Percentiles rank a stretch among this genome's conserved stretches.
These are phyloP conservation scores for Colletotrichum lindemuthianum DNA, from an alignment of 2,329 filamentous ascomycete species.

Conservation along the genomic window DNA sequence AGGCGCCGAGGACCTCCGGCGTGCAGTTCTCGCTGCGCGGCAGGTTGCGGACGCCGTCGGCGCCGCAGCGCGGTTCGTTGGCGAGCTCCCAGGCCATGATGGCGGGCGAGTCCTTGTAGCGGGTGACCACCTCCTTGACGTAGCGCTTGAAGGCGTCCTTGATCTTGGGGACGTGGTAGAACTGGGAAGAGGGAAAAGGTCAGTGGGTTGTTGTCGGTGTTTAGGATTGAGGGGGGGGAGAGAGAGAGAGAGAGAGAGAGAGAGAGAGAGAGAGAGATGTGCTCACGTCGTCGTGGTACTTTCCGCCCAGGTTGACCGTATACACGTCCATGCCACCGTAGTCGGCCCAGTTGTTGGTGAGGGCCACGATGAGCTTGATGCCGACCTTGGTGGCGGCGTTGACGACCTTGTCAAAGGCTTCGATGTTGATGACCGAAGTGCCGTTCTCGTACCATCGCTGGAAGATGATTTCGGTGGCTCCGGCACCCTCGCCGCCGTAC, in stretches of 20 bases:
- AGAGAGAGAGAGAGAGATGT: too few species aligned
- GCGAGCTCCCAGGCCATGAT: constrained; percentile 65
- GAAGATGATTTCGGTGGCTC: constrained; percentile 55
- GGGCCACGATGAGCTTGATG: constrained; percentile 60
- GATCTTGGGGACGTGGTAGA: constrained; percentile 60
- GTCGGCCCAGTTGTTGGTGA: constrained; percentile 66
- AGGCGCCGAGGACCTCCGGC: constrained; percentile 54
- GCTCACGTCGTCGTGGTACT: constrained; percentile 58
- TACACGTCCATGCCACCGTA: constrained; percentile 66
- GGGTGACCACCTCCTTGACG: constrained; percentile 65
- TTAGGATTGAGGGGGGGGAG: too few species aligned
- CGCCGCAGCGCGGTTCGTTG: constrained; percentile 68
- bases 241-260: too few species aligned
- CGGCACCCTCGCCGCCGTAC: constrained; percentile 61
- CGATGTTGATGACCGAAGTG: constrained; percentile 53
- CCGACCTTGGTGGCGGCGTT: constrained; percentile 56
- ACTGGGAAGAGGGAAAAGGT: constrained; percentile 42
- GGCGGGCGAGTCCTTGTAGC: constrained; percentile 56
- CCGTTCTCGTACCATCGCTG: constrained; percentile 58
- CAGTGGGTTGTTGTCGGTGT: neutral
- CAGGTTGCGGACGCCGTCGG: constrained; percentile 56
- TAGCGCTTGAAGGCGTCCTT: constrained; percentile 66
- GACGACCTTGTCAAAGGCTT: constrained; percentile 60
- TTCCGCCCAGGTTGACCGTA: constrained; percentile 58
- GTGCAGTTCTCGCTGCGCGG: constrained; percentile 52